Evolutionary conservation across 2,329 filamentous ascomycete species (phyloP).

Genomic region (Knoxdaviesia capensis): DNA sequence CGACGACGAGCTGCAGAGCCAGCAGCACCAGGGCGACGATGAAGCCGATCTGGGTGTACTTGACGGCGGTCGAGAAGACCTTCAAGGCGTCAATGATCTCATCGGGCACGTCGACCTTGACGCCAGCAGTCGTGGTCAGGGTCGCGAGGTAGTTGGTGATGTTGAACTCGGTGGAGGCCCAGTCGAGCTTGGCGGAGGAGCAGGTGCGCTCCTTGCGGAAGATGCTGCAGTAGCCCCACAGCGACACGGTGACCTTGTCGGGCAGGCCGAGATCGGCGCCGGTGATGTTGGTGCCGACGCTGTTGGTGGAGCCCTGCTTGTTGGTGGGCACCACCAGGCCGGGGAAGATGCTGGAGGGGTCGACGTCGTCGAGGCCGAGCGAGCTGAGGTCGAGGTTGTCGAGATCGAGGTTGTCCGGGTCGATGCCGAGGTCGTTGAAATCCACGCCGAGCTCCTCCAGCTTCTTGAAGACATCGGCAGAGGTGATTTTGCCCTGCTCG

Average conservation of each 20-base stretch:
- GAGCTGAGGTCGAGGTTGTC: slow-evolving; percentile 42
- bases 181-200: slow-evolving; percentile 51
- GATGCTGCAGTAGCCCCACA: slow-evolving; percentile 74
- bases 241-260: slow-evolving; percentile 60
- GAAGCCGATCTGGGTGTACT: slow-evolving; percentile 72
- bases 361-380: slow-evolving; percentile 26
- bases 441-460: too few species aligned
- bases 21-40: slow-evolving; percentile 53
- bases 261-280: slow-evolving; percentile 40
- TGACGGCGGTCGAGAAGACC: slow-evolving; percentile 51
- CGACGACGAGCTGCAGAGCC: slow-evolving; percentile 51
- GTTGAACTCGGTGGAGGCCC: slow-evolving; percentile 54
- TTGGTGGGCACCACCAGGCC: background rate
- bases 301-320: slow-evolving; percentile 6
- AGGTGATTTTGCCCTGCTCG: too few species aligned
- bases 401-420: slow-evolving; percentile 34
- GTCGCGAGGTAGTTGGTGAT: slow-evolving; percentile 35
- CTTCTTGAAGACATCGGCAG: too few species aligned
- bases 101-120: slow-evolving; percentile 44
- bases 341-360: slow-evolving; percentile 6
- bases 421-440: slow-evolving; percentile 18
- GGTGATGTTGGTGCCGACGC: slow-evolving; percentile 27
- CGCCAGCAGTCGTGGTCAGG: slow-evolving; percentile 24
- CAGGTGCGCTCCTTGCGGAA: slow-evolving; percentile 40
- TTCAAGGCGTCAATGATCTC: slow-evolving; percentile 47